Percentiles rank a stretch among this genome's conserved stretches.
Conservation (phyloP, 2,329 filamentous ascomycete genomes). For the Teratosphaeria epicoccoides region DNA sequence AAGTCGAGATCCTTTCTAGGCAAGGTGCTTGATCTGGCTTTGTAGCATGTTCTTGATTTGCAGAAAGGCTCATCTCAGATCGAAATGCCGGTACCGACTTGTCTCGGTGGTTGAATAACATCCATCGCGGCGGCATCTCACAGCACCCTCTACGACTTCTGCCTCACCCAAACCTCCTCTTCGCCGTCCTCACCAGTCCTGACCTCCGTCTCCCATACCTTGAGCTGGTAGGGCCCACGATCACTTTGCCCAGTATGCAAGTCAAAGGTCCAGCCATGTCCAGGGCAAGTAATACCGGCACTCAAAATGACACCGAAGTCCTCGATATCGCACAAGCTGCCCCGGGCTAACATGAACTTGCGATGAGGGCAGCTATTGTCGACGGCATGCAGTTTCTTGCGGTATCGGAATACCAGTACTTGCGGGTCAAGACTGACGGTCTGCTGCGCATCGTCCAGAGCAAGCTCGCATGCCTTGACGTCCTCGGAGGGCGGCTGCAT, state of each 20-base stretch:
- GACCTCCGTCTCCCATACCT: conserved; percentile 54
- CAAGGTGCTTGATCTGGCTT: too few relatives aligned
- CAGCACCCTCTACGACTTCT: conserved; percentile 17
- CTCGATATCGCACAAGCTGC: conserved; percentile 58
- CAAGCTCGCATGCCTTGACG: conserved; percentile 27
- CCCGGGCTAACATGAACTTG: conserved; percentile 54
- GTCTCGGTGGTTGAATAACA: too few relatives aligned
- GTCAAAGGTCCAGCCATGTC: conserved; percentile 64
- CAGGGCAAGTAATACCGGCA: conserved; percentile 54
- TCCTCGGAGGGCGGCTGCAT: conserved; percentile 29
- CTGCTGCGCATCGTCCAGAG: conserved; percentile 28
- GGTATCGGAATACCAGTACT: conserved; percentile 55
- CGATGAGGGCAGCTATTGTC: conserved; percentile 65
- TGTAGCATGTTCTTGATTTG: too few relatives aligned
- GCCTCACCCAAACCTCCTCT: conserved; percentile 24
- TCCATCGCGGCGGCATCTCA: too few relatives aligned
- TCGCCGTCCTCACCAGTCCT: conserved; percentile 11
- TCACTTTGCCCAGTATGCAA: conserved; percentile 53
- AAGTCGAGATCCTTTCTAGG: too few relatives aligned
- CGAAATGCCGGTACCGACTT: too few relatives aligned
- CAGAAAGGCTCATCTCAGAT: too few relatives aligned
- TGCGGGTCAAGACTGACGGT: conserved; percentile 39
- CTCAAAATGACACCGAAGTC: conserved; percentile 57
- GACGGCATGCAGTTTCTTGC: conserved; percentile 54
- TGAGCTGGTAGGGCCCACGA: conserved; percentile 50